phyloP scores from a whole-genome alignment of 1,284 basidiomycete genomes.

The Malassezia caprae region DNA sequence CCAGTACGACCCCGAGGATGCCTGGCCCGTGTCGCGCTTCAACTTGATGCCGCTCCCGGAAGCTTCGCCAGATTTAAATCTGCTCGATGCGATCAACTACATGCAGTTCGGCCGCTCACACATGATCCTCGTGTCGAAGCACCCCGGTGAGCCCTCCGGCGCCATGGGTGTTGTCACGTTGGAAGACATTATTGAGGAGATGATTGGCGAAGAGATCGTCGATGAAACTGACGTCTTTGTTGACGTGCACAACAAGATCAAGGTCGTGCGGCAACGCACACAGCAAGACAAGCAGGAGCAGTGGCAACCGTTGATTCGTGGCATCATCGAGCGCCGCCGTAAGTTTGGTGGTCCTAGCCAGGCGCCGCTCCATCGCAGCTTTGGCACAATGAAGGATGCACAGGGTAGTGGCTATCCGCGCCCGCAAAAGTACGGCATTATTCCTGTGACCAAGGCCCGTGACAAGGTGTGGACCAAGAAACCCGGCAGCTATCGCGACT shows the following conservation, averaged over 20 bases:
- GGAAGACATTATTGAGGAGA: slow-evolving; percentile 57
- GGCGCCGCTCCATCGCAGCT: slow-evolving; percentile 31
- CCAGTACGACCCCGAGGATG: slow-evolving; percentile 74
- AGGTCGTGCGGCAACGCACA: slow-evolving; percentile 25
- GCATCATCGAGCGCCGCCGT: slow-evolving; percentile 44
- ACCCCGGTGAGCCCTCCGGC: slow-evolving; percentile 68
- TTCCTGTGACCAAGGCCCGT: slow-evolving; percentile 17
- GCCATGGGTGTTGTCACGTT: slow-evolving; percentile 53
- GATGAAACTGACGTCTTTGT: slow-evolving; percentile 47
- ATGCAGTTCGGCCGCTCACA: slow-evolving; percentile 87
- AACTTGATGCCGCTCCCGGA: slow-evolving; percentile 67
- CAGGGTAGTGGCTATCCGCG: slow-evolving; percentile 8
- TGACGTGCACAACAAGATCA: slow-evolving; percentile 42
- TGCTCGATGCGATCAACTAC: slow-evolving; percentile 51
- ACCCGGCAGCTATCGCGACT: slow-evolving; percentile 17
- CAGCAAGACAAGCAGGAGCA: slow-evolving; percentile 15
- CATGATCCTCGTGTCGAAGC: slow-evolving; percentile 71
- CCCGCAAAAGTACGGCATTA: slow-evolving; percentile 24
- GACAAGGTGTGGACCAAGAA: slow-evolving; percentile 40
- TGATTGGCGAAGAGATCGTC: slow-evolving; percentile 46
- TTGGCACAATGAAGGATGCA: slow-evolving; percentile 27
- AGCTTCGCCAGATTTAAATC: slow-evolving; percentile 67
- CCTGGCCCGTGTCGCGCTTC: slow-evolving; percentile 59
- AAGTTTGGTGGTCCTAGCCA: slow-evolving; percentile 34
- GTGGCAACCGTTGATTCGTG: slow-evolving; percentile 44